Evolutionary conservation across 2,329 filamentous ascomycete genomes (phyloP), one percentile per base, ranked within the genome.

Genomic region (Aspergillus quadrilineatus): DNA sequence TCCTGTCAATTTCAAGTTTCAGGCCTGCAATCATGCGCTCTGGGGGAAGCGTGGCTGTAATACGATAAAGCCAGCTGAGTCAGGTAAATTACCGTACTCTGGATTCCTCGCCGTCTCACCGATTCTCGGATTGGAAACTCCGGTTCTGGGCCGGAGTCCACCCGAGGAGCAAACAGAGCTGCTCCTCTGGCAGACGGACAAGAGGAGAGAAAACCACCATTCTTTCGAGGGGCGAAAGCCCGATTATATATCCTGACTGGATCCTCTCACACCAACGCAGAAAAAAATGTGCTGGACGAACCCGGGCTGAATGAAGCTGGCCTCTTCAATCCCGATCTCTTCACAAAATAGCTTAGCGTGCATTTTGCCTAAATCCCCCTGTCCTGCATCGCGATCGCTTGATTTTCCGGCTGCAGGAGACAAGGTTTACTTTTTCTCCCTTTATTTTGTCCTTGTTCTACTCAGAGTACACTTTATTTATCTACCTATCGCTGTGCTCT

Each of bases 171-270:
- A 52, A 36, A 37, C 50, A 50, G 22, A 28, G 36, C 26, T 41
- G n/a, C 32, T 10, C 28, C 30, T 29, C 46, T 10, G 7, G 17
- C 26, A 43, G 28, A 32, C 4, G 43, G 28, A 17, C 42, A 28
- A 53, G 26, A n/a, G 17, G 17, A 45, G 15, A 32, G 15, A 22
- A 47, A 37, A 52, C 39, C 42, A 53, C 50, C 43, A 46, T 39
- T 12, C 30, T 48, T 26, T 51, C 42, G 39, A 53, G 50, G 56
- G 52, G 39, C 53, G 56, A 46, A 8, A 14, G 32, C 49, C 56
- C 4, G 46, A 30, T 54, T 60, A 56, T 60, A 60, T 60, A 60
- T 39, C 37, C 30, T 37, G 9, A 15, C 41, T 52, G 41, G 41
- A 45, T 52, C 50, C 42, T 39, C 14, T n/a, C 14, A 32, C 10